Percentiles rank a stretch among this genome's conserved stretches.
These are phyloP conservation scores for Parachlorella kessleri DNA, from an alignment of 139 green algal genomes.

Conservation along the genomic window DNA sequence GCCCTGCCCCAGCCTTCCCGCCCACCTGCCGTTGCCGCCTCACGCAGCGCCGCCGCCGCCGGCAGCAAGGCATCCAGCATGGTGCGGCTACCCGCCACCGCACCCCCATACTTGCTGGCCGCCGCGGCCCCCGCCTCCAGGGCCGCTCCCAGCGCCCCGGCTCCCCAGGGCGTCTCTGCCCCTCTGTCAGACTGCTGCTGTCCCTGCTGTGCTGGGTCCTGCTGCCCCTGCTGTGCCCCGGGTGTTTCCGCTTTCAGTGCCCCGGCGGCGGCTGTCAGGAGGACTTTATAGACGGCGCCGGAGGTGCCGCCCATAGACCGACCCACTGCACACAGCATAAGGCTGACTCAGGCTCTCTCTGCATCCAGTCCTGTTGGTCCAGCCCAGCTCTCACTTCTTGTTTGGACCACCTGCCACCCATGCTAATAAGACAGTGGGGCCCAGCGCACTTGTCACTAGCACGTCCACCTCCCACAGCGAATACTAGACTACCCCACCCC, in stretches of 20 bases:
- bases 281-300: conserved; percentile 66
- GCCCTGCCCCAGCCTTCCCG: neutral
- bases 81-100: conserved; percentile 63
- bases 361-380: too few species aligned
- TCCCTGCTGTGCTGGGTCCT: neutral
- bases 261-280: conserved; percentile 48
- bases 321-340: conserved; percentile 36
- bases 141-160: conserved; percentile 43
- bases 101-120: conserved; percentile 72
- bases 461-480: too few species aligned
- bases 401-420: too few species aligned
- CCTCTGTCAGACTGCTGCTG: neutral
- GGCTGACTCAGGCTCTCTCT: too few species aligned
- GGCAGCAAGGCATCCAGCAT: conserved; percentile 85
- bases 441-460: too few species aligned
- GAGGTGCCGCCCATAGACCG: conserved; percentile 69
- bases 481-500: too few species aligned
- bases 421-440: too few species aligned
- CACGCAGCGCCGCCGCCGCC: conserved; percentile 34
- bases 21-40: too few species aligned
- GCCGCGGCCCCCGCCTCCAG: conserved; percentile 58
- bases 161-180: too few species aligned
- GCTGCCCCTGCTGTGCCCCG: too few species aligned
- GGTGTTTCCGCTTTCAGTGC: neutral
- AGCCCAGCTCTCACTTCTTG: too few species aligned